Evolutionary conservation across 352 stramenopile genomes (phyloP).

Genomic region (Phytophthora agathidicida): DNA sequence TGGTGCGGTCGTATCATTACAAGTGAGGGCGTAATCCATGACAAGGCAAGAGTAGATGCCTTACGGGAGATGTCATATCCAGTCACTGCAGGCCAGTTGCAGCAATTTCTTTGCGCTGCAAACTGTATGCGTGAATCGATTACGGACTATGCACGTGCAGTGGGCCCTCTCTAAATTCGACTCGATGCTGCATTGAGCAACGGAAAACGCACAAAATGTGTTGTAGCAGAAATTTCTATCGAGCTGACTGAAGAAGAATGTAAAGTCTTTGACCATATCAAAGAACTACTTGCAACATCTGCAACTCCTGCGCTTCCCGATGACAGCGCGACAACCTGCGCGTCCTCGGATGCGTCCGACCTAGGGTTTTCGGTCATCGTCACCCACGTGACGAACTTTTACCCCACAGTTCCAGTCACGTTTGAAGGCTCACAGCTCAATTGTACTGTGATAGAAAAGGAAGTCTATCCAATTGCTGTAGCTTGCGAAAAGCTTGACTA

Average conservation of each 20-base stretch:
- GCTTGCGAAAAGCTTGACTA: conserved; percentile 15
- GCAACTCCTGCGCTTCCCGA: conserved; percentile 1
- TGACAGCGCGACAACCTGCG: conserved; percentile 1
- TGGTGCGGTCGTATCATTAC: conserved; percentile 2
- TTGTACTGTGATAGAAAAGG: too few species aligned
- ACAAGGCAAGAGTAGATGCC: background rate
- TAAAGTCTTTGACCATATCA: background rate
- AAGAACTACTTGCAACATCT: background rate
- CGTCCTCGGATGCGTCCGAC: conserved; percentile 7
- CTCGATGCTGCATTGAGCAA: background rate
- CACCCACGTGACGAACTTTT: background rate
- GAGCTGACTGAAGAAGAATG: background rate
- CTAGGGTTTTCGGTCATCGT: background rate
- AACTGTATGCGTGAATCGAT: conserved; percentile 11
- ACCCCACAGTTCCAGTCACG: background rate
- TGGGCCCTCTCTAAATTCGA: background rate
- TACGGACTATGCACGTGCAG: background rate
- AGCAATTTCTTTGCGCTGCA: background rate
- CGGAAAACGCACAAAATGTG: conserved; percentile 2
- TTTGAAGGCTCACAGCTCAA: background rate
- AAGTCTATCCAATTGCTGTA: conserved; percentile 1
- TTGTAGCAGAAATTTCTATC: background rate
- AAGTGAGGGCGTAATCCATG: background rate
- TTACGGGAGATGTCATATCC: conserved; percentile 2
- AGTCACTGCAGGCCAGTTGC: background rate